Base-by-base conservation (phyloP, 176 grass and related monocot species). In the Oryza glaberrima region DNA sequence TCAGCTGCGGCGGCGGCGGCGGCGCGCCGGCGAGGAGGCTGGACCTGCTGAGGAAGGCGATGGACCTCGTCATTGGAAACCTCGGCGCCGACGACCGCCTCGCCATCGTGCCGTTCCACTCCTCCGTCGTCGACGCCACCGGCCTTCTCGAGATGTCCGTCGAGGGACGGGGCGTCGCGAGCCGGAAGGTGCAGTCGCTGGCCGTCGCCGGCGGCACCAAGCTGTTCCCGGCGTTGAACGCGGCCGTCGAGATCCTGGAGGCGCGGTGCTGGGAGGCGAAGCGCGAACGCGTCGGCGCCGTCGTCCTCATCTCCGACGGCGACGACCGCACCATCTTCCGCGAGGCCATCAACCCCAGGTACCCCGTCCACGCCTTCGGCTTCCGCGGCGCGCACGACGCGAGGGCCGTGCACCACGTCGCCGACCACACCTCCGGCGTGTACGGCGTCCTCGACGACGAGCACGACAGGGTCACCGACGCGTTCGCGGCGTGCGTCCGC, bases 71-170 rank as follows among this genome's bases (percentile, higher is more conserved):
- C 65, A 67, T 67, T 11, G 12, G 2, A 3, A 13, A 4, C 1
- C 65, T 67, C 65, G 26, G 65, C 25, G 25, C n/a, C 17, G 11
- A 67, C 6, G 65, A 67, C 65, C n/a, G 65, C 25, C 65, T 67
- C 23, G 65, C 65, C 65, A 67, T 67, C 65, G 65, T 67, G 64
- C 64, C 64, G 64, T 67, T 67, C 64, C n/a, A 67, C 25, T 25
- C 64, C 2, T 67, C 64, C 64, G 64, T 67, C 64, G 64, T 30
- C 64, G 64, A 25, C 64, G 9, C 25, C 25, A 67, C 64, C 11
- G 26, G 26, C 65, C 65, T 67, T 6, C 10, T 67, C 2, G 25
- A 32, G 26, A 67, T 67, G 65, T 67, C 65, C 65, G 65, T 30
- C 25, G 65, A 67, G 22, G 65, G 65, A 7, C 23, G 65, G 25